phyloP scores from a whole-genome alignment of 2,329 filamentous ascomycete species.

The Claviceps fusiformis region DNA sequence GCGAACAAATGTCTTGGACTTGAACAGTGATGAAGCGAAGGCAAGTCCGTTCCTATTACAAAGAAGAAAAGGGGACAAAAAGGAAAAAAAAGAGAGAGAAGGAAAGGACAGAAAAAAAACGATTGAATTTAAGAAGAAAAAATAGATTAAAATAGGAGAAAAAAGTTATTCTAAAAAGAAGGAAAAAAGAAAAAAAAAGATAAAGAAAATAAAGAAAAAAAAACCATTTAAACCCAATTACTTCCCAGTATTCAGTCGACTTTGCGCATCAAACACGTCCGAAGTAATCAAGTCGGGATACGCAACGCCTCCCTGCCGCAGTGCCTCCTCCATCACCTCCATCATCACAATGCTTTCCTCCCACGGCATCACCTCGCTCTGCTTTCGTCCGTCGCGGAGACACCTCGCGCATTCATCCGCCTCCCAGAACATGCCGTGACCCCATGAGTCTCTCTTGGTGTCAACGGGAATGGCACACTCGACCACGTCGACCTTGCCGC shows the following conservation, averaged over 20 bases:
- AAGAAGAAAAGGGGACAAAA: no score
- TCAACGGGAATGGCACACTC: constrained; percentile 41
- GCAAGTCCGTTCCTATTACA: no score
- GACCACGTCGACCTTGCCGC: constrained; percentile 34
- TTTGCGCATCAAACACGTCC: constrained; percentile 44
- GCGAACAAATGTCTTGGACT: no score
- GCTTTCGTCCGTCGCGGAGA: constrained; percentile 60
- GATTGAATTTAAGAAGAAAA: no score
- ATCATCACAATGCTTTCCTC: constrained; percentile 75
- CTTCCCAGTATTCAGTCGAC: constrained; percentile 46
- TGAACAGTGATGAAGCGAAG: no score
- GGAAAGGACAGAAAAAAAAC: no score
- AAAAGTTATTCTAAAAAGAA: no score
- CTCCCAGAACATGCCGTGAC: constrained; percentile 83
- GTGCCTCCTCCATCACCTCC: constrained; percentile 50
- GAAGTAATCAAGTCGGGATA: constrained; percentile 45
- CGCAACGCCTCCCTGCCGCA: constrained; percentile 37
- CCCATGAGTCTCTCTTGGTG: constrained; percentile 31
- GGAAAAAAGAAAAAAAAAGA: no score
- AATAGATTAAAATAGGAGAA: no score
- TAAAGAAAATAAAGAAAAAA: no score
- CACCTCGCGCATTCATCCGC: constrained; percentile 67
- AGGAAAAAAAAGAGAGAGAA: no score
- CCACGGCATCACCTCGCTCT: constrained; percentile 58
- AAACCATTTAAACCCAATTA: constrained; percentile 13